Conservation (phyloP, 2,329 filamentous ascomycete species). For the Xylaria multiplex region DNA sequence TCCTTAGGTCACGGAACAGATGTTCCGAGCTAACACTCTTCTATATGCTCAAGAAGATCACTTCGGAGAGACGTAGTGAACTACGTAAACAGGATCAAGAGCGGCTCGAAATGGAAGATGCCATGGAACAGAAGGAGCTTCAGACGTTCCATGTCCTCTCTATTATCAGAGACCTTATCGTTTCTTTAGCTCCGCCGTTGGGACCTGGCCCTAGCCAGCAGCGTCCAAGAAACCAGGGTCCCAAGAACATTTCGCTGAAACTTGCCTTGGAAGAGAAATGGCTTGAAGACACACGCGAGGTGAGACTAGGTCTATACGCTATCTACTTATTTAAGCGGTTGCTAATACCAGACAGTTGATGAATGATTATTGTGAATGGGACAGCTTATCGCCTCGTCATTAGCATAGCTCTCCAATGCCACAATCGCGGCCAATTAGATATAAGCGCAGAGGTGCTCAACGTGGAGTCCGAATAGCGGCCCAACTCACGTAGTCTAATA, state of each 20-base stretch:
- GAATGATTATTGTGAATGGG: slow-evolving; percentile 7
- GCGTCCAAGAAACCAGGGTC: neutral
- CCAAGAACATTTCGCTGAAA: neutral
- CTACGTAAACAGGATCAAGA: slow-evolving; percentile 4
- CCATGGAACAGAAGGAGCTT: slow-evolving; percentile 6
- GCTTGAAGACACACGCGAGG: slow-evolving; percentile 13
- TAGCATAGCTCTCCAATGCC: neutral
- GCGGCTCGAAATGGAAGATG: neutral
- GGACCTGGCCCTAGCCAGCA: neutral
- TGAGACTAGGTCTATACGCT: neutral
- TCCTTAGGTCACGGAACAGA: neutral
- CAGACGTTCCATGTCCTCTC: slow-evolving; percentile 7
- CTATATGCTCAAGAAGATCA: slow-evolving; percentile 17
- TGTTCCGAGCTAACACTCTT: slow-evolving; percentile 15
- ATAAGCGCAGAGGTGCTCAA: no score
- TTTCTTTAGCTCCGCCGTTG: slow-evolving; percentile 1
- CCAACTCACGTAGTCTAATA: no score
- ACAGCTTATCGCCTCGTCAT: neutral
- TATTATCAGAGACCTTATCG: neutral
- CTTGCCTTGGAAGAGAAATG: slow-evolving; percentile 15
- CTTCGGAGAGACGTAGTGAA: slow-evolving; percentile 2
- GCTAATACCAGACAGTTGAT: neutral
- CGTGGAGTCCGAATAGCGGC: no score
- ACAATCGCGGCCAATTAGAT: no score
- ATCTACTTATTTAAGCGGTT: neutral